Base-by-base conservation (phyloP, 2,329 filamentous ascomycete genomes). In the Colletotrichum echinochloae region DNA sequence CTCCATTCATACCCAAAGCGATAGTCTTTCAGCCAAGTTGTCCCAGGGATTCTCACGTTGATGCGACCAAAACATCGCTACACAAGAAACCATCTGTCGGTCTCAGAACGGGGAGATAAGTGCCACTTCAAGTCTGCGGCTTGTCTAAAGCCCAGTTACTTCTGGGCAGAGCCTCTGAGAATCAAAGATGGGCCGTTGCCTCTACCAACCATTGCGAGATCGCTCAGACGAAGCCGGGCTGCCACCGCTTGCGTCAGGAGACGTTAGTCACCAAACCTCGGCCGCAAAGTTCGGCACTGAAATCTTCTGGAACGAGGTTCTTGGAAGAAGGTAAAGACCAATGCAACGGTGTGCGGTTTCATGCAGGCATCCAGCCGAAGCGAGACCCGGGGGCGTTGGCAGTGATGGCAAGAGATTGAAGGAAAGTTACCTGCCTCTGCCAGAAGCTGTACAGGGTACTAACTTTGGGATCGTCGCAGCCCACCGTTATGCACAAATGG, bases 401-500 rank as follows among this genome's bases (percentile, higher is more conserved):
- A 11, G 49, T 18, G 28, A n/a, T 11, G 52, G 56, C 39, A 60
- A 51, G 41, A 26, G 8, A 51, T 49, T 28, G 16, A 46, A 41
- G 51, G 51, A 35, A 8, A 48, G 51, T 41, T 55, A 39, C 41
- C 39, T 39, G 6, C 18, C 41, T 26, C 54, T 63, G 41, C 39
- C 65, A 26, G 60, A 39, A 39, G 39, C 51, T 23, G 52, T 41
- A 41, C 14, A 16, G 48, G 35, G 60, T 23, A 12, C n/a, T 23
- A 11, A n/a, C 60, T 26, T 16, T 30, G 48, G 16, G 48, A 14
- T 54, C 16, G 5, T 65, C 20, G 16, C 12, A 41, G 26, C 37
- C 26, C 60, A 33, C 30, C 39, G 14, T 64, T 9, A 35, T 67
- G 65, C 41, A 11, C 39, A 67, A 28, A 23, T n/a, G 14, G 28